Conservation (phyloP, 2,329 filamentous ascomycete genomes). For the Sarocladium oryzae region DNA sequence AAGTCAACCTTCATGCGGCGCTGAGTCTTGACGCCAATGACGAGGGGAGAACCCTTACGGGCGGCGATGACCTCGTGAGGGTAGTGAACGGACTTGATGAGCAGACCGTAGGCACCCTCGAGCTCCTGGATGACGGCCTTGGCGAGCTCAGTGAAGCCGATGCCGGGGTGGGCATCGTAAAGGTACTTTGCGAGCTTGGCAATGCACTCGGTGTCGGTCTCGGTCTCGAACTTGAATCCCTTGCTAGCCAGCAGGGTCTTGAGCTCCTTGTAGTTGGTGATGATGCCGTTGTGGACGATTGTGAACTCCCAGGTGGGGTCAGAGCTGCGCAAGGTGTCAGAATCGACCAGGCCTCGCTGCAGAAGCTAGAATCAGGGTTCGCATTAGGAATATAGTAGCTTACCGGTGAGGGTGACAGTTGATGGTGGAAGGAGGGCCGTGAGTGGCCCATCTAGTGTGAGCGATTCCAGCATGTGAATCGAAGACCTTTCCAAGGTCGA, state of each 20-base stretch:
- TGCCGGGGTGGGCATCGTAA: constrained; percentile 86
- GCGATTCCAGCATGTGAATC: constrained; percentile 98
- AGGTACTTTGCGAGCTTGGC: constrained; percentile 98
- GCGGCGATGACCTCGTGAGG: constrained; percentile 96
- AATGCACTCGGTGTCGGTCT: constrained; percentile 99
- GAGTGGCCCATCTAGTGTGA: constrained; percentile 98
- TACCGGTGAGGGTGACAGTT: constrained; percentile 99
- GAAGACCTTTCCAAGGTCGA: constrained; percentile 87
- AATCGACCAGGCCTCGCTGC: background rate
- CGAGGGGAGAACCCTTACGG: constrained; percentile 95
- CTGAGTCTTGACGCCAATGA: constrained; percentile 93
- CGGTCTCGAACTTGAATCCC: constrained; percentile 98
- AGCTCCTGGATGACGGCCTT: constrained; percentile 99
- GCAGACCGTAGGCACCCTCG: constrained; percentile 91
- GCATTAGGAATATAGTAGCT: constrained; percentile 20
- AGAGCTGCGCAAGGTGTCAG: constrained; percentile 52
- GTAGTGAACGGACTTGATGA: constrained; percentile 98
- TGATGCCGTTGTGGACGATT: constrained; percentile 99
- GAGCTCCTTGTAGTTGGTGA: constrained; percentile 99
- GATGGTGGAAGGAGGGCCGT: constrained; percentile 83
- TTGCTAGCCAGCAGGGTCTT: constrained; percentile 89
- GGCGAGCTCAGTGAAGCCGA: constrained; percentile 92
- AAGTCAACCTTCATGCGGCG: constrained; percentile 99
- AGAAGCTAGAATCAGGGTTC: constrained; percentile 16
- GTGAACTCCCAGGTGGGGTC: constrained; percentile 94